phyloP scores from a whole-genome alignment of 176 grass and related monocot genomes.

The Triticum monococcum region DNA sequence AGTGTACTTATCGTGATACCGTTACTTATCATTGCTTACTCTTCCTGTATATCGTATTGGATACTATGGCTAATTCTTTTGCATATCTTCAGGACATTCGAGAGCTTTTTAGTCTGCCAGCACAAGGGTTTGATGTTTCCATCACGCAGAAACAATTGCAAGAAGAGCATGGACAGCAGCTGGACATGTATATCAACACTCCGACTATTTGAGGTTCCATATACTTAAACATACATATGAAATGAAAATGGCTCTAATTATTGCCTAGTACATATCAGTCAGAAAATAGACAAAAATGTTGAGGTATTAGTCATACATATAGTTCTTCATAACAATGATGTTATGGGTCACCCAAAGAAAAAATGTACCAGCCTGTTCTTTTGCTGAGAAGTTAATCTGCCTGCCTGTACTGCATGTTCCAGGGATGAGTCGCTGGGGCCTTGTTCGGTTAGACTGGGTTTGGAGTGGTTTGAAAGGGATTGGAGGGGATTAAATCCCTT shows the following conservation, averaged over 20 bases:
- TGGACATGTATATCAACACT: slow-evolving; percentile 34
- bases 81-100: slow-evolving; percentile 59
- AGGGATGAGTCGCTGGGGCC: background rate
- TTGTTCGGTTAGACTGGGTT: too few species aligned
- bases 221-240: too few species aligned
- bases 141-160: slow-evolving; percentile 72
- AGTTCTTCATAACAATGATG: background rate
- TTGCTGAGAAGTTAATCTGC: background rate
- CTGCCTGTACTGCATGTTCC: background rate
- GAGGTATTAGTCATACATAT: background rate
- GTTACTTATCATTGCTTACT: slow-evolving; percentile 17
- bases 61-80: slow-evolving; percentile 21
- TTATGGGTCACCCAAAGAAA: background rate
- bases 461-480: too few species aligned
- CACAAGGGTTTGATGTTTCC: slow-evolving; percentile 93
- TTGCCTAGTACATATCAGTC: background rate
- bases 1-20: slow-evolving; percentile 47
- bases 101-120: slow-evolving; percentile 79
- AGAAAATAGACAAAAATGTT: background rate
- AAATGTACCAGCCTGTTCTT: background rate
- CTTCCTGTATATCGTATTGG: slow-evolving; percentile 6
- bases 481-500: too few species aligned
- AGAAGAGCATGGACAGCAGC: slow-evolving; percentile 80
- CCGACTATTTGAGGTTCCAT: background rate
- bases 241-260: background rate